Evolutionary conservation across 148 eudicot genomes (phyloP).

Genomic region (Pharnaceum exiguum): DNA sequence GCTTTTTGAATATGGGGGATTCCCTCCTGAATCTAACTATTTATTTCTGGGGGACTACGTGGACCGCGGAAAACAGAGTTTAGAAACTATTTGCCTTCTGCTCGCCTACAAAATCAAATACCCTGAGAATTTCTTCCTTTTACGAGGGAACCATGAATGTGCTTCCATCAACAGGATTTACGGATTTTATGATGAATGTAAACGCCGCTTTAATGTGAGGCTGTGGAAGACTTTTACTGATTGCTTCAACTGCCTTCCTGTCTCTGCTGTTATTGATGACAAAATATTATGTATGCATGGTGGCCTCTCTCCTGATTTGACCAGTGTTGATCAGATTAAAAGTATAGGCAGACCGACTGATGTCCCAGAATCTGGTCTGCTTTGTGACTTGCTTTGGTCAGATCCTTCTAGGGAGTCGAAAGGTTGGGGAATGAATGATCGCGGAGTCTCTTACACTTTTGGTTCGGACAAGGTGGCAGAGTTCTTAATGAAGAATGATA

Average conservation of each 20-base stretch:
- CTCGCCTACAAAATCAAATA: constrained; percentile 69
- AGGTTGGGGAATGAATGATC: constrained; percentile 79
- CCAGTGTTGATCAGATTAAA: constrained; percentile 56
- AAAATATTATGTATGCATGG: constrained; percentile 84
- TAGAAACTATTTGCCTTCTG: constrained; percentile 69
- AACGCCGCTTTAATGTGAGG: constrained; percentile 70
- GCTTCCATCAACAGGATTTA: constrained; percentile 66
- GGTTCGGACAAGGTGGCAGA: constrained; percentile 72
- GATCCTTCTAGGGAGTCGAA: constrained; percentile 65
- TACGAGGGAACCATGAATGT: constrained; percentile 73
- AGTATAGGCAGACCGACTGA: constrained; percentile 53
- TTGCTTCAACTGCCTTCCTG: constrained; percentile 76
- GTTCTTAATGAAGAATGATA: constrained; percentile 59
- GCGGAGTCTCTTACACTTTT: constrained; percentile 73
- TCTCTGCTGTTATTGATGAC: constrained; percentile 73
- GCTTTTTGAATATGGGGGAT: constrained; percentile 79
- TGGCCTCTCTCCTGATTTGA: constrained; percentile 69
- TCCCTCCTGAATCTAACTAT: constrained; percentile 76
- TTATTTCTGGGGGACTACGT: constrained; percentile 76
- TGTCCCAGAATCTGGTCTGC: constrained; percentile 72
- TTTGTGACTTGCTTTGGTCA: constrained; percentile 78
- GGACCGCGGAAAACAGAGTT: constrained; percentile 71
- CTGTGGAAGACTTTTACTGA: constrained; percentile 69
- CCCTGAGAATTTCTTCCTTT: constrained; percentile 67
- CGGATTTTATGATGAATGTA: constrained; percentile 77